Conservation (phyloP, 2,329 filamentous ascomycete species). For the Penicillium janthinellum region DNA sequence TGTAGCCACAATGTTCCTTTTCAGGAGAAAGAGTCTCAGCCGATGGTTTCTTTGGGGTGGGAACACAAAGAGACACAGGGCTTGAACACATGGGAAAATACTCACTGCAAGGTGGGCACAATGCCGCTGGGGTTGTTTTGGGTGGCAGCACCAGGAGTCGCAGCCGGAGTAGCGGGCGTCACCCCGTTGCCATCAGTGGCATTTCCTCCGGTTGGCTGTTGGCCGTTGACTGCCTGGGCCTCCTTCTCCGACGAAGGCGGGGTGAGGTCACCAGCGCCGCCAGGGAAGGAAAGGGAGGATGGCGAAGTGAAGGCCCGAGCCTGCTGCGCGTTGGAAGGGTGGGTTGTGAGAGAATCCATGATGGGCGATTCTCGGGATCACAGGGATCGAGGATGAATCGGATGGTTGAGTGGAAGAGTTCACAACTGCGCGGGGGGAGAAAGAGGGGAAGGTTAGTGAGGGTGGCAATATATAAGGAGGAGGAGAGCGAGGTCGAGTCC, state of each 20-base stretch:
- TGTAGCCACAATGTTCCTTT: slow-evolving; percentile 97
- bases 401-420: background rate
- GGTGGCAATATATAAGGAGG: background rate
- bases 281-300: slow-evolving; percentile 88
- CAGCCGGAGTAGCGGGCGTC: slow-evolving; percentile 75
- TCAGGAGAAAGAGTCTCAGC: slow-evolving; percentile 45
- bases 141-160: slow-evolving; percentile 72
- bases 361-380: background rate
- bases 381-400: background rate
- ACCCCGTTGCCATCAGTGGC: slow-evolving; percentile 72
- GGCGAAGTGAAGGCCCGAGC: slow-evolving; percentile 94
- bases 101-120: slow-evolving; percentile 94
- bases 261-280: slow-evolving; percentile 78
- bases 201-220: slow-evolving; percentile 61
- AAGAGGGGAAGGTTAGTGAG: background rate
- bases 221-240: slow-evolving; percentile 50
- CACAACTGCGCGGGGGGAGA: background rate
- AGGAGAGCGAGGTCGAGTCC: background rate
- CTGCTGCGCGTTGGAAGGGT: slow-evolving; percentile 87
- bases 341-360: slow-evolving; percentile 67
- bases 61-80: slow-evolving; percentile 18
- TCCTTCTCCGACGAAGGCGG: slow-evolving; percentile 75
- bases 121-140: slow-evolving; percentile 79
- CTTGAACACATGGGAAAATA: slow-evolving; percentile 58
- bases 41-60: slow-evolving; percentile 36